Evolutionary conservation across 2,329 filamentous ascomycete species (phyloP).

Genomic region (Ceratocystis huliohia): DNA sequence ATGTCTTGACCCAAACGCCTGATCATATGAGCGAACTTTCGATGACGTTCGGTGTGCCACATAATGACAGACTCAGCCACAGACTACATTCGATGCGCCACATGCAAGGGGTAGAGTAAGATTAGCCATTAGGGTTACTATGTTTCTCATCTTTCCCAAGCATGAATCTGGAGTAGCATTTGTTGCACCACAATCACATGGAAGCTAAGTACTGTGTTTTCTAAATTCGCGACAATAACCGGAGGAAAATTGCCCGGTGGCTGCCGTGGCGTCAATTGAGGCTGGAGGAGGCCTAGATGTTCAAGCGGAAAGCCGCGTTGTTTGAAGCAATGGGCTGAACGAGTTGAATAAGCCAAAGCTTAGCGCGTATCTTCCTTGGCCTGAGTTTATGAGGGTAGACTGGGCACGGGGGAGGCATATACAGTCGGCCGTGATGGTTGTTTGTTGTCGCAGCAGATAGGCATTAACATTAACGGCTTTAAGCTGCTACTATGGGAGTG

Average conservation of each 20-base stretch:
- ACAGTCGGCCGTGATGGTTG: not conserved
- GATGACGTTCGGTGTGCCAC: conserved; percentile 6
- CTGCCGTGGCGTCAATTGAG: too few species aligned
- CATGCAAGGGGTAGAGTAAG: not conserved
- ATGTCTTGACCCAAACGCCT: not conserved
- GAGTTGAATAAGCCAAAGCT: not conserved
- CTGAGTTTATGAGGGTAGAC: not conserved
- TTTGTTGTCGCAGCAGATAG: not conserved
- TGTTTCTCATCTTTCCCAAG: not conserved
- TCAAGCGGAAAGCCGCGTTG: too few species aligned
- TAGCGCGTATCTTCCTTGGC: not conserved
- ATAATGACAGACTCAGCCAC: not conserved
- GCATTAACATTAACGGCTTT: too few species aligned
- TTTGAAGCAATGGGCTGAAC: not conserved
- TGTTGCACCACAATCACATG: not conserved
- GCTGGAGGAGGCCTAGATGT: too few species aligned
- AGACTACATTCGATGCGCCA: not conserved
- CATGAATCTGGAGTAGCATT: too few species aligned
- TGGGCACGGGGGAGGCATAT: not conserved
- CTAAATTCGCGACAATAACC: too few species aligned
- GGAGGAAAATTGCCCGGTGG: too few species aligned
- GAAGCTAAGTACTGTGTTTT: not conserved
- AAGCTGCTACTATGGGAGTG: not conserved
- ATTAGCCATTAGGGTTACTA: not conserved
- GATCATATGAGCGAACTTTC: not conserved